Evolutionary conservation across 179 eudicot genomes (phyloP), one percentile per base, ranked within the genome.

Genomic region (Sideroxylon spinosum): DNA sequence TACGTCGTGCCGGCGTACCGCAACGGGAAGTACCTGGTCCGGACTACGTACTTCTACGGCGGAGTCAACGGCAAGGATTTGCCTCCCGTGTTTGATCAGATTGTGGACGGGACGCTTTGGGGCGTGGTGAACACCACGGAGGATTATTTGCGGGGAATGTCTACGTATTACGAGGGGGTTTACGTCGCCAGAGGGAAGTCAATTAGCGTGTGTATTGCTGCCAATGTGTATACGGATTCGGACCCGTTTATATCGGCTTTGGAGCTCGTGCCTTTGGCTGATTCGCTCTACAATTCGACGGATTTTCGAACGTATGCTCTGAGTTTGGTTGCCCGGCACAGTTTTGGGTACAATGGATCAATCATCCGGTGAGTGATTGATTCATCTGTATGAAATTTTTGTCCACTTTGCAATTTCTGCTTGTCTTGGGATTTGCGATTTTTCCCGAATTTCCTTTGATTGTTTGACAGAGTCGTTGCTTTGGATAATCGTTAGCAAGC

Each of bases 31-130:
- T 91, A 95, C 81, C 75, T 95, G 73, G 82, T 95, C 48, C 79
- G 99, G 66, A 94, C 97, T 0, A 91, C 92, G 12, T 95, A 90
- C 81, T 95, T 84, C 85, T 95, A 95, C 46, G 99, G 98, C 3
- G 96, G 92, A 76, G 80, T 93, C 37, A 90, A 88, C 67, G 97
- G 95, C 62, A 53, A n/a, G 67, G 61, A 68, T 65, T 66, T 32
- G 3, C 83, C 87, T 4, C 91, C 92, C 9, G 94, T 95, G 79
- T 95, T 95, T 66, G 96, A 95, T 78, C 99, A 93, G 73, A 94
- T 95, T 1, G 89, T 95, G 23, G 99, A 95, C 59, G 94, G 92
- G 44, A 94, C 93, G 26, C 71, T 92, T 17, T 94, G 99, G 99
- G 77, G 88, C 44, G 61, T 81, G 77, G 99, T 95, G 80, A 95